A percentile compares a stretch with the other conserved stretches of the same genome.
Conservation (phyloP, 202 grass and related monocot genomes). For the Dendrocalamus latiflorus region DNA sequence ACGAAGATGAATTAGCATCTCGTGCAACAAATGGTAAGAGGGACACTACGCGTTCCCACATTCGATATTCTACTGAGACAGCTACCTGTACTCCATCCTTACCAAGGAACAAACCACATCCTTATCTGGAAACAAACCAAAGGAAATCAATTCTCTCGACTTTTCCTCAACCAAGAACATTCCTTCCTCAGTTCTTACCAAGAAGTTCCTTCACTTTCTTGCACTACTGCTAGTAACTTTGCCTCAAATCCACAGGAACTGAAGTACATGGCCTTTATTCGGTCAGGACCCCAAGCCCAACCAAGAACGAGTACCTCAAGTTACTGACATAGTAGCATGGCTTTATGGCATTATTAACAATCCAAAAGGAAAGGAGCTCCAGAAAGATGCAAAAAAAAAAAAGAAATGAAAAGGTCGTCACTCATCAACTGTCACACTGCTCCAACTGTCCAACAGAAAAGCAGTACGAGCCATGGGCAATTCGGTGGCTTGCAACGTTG, state of each 20-base stretch:
- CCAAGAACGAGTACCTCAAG: conserved; percentile 7
- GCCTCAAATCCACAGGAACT: neutral
- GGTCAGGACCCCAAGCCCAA: neutral
- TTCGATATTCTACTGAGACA: conserved; percentile 28
- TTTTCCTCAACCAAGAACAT: conserved; percentile 6
- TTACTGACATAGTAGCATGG: neutral
- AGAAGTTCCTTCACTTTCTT: conserved; percentile 1
- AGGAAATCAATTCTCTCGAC: neutral
- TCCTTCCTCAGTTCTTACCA: neutral
- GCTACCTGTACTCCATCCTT: conserved; percentile 17
- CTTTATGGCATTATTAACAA: neutral
- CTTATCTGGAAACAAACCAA: conserved; percentile 32
- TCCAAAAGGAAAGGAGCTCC: conserved; percentile 17
- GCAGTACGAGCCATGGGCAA: neutral
- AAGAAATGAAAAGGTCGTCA: neutral
- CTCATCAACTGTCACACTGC: neutral
- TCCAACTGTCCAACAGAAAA: conserved; percentile 20
- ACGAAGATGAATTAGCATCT: conserved; percentile 19
- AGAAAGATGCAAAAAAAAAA: neutral
- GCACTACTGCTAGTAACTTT: neutral
- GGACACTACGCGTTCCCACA: neutral
- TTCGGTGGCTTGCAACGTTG: neutral
- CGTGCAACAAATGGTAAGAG: neutral
- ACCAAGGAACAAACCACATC: conserved; percentile 20
- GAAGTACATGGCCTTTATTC: conserved; percentile 25